phyloP scores from a whole-genome alignment of 495 filamentous ascomycete genomes.

The Jackrogersella minutella region DNA sequence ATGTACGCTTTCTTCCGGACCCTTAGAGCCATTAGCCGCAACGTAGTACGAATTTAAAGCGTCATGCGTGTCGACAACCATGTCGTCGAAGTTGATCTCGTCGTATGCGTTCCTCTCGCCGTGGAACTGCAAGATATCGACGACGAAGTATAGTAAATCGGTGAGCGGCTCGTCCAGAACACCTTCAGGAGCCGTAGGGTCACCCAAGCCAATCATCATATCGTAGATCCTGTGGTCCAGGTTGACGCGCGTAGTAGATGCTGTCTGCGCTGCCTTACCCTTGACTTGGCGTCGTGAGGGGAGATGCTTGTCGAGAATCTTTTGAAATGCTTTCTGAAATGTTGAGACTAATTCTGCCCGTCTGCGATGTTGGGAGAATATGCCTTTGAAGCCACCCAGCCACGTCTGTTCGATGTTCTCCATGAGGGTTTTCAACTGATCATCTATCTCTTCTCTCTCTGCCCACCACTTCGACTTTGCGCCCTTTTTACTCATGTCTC shows the following conservation, averaged over 20 bases:
- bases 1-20: constrained; percentile 61
- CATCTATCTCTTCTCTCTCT: constrained; percentile 79
- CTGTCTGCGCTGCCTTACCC: constrained; percentile 57
- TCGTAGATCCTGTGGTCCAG: constrained; percentile 83
- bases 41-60: constrained; percentile 81
- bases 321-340: constrained; percentile 79
- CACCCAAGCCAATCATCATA: constrained; percentile 85
- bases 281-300: constrained; percentile 75
- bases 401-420: constrained; percentile 88
- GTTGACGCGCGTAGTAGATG: constrained; percentile 59
- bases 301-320: constrained; percentile 84
- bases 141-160: constrained; percentile 93
- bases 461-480: constrained; percentile 89
- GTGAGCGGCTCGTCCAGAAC: constrained; percentile 86
- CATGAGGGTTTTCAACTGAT: constrained; percentile 77
- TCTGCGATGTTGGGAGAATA: constrained; percentile 78
- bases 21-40: constrained; percentile 48
- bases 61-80: constrained; percentile 84
- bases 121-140: constrained; percentile 96
- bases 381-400: constrained; percentile 91
- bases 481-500: constrained; percentile 58
- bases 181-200: constrained; percentile 66
- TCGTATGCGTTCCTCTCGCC: constrained; percentile 97
- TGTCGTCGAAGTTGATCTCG: constrained; percentile 93
- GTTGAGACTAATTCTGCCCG: constrained; percentile 68